Evolutionary conservation across 2,329 filamentous ascomycete genomes (phyloP), one percentile per base, ranked within the genome.

Genomic region (Colletotrichum sublineola): DNA sequence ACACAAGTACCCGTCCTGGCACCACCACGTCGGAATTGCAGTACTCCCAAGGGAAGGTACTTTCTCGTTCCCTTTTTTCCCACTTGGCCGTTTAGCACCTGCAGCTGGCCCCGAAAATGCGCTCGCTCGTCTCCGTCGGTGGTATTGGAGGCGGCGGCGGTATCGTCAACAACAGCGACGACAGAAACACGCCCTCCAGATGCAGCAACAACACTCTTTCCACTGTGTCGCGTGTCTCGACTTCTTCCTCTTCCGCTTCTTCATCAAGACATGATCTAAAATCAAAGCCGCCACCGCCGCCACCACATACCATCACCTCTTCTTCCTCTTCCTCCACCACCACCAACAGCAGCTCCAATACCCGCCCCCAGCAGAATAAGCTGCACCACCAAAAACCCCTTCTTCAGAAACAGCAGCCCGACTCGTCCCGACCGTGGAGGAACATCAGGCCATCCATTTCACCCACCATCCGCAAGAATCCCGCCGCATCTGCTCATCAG

Each of bases 371-470:
- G 44, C 60, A 62, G 42, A 24, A n/a, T 31, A 63, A 63, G 60
- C 44, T 29, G 20, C 29, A 60, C n/a, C 68, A 55, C 44, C 58
- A 63, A 67, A 68, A 72, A 63, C 48, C 38, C 4, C 46, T 63
- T 24, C 20, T 62, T 31, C 44, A 38, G n/a, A 40, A 63, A 24
- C 46, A 33, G 18, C 48, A 24, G 66, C 60, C 65, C 69, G 69
- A 72, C 65, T 48, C 69, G 48, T 69, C 69, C 69, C 69, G 69
- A 63, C 31, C 55, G 11, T 29, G 31, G 24, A 68, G 65, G n/a
- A 72, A 64, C 65, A 69, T 72, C 69, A 72, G 69, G 60, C 69
- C 69, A 72, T 72, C 69, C 53, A 67, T 72, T 38, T 53, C 69
- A 12, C 69, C 69, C 46, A 66, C 69, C 65, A 38, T 66, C 44